phyloP scores from a whole-genome alignment of 805 yeast genomes.

The Candida ortonii region DNA sequence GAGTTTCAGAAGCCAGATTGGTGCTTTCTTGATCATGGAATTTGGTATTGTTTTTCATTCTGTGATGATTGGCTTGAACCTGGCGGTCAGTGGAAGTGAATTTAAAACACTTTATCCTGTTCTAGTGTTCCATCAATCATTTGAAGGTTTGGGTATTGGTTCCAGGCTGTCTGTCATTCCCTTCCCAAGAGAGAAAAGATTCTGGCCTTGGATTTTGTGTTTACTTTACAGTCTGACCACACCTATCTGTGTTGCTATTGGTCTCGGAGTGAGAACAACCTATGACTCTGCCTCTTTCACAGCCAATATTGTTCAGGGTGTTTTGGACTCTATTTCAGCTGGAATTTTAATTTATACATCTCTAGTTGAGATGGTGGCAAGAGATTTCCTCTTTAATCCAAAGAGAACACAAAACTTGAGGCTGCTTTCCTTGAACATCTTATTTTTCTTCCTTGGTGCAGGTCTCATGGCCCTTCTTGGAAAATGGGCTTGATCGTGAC shows the following conservation, averaged over 20 bases:
- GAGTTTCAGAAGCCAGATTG: constrained; percentile 51
- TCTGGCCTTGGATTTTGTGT: constrained; percentile 55
- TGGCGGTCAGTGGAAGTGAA: constrained; percentile 74
- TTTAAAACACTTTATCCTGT: constrained; percentile 67
- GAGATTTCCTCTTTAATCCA: constrained; percentile 62
- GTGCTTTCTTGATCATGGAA: constrained; percentile 58
- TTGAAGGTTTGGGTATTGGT: constrained; percentile 84
- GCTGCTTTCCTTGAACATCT: constrained; percentile 49
- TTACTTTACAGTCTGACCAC: constrained; percentile 54
- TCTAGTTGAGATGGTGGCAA: constrained; percentile 73
- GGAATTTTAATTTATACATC: constrained; percentile 78
- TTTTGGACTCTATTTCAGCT: constrained; percentile 69
- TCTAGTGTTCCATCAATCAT: constrained; percentile 69
- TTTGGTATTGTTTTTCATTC: constrained; percentile 83
- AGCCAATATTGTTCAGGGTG: constrained; percentile 63
- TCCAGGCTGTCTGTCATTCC: constrained; percentile 60
- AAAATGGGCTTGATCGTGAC: constrained; percentile 60
- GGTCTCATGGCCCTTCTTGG: constrained; percentile 74
- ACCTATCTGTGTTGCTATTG: constrained; percentile 73
- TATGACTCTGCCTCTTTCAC: constrained; percentile 57
- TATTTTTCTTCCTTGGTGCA: constrained; percentile 56
- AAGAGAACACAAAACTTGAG: constrained; percentile 50
- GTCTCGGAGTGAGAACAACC: constrained; percentile 65
- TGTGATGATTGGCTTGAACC: constrained; percentile 70
- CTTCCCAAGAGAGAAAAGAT: constrained; percentile 39